Conservation (phyloP, 2,329 filamentous ascomycete species). For the Aspergillus clavatus region DNA sequence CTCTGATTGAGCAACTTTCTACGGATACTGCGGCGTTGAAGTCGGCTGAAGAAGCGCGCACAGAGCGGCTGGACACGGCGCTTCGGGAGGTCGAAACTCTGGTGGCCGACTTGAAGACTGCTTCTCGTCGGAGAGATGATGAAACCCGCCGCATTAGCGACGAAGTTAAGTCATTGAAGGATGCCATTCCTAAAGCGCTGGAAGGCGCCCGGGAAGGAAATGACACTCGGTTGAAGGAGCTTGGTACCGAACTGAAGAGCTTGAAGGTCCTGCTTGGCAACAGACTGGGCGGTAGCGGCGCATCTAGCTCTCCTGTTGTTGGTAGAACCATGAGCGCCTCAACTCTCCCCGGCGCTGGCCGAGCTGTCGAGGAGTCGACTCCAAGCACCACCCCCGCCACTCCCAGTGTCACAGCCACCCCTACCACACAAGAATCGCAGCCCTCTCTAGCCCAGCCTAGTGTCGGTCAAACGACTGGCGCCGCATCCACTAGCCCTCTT, state of each 20-base stretch:
- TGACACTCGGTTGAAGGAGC: constrained; percentile 74
- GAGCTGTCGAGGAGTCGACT: constrained; percentile 17
- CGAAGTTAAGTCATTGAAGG: constrained; percentile 76
- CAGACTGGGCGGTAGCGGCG: constrained; percentile 45
- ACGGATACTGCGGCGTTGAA: constrained; percentile 89
- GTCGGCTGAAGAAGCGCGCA: constrained; percentile 75
- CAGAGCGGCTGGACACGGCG: constrained; percentile 74
- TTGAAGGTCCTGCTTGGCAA: constrained; percentile 79
- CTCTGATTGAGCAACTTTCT: constrained; percentile 83
- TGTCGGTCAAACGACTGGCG: constrained; percentile 28
- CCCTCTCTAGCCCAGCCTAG: constrained; percentile 25
- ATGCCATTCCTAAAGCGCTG: constrained; percentile 81
- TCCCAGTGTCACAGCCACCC: constrained; percentile 25
- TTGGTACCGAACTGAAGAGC: constrained; percentile 83
- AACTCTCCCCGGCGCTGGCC: constrained; percentile 18
- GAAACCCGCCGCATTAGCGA: constrained; percentile 81
- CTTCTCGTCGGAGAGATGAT: constrained; percentile 76
- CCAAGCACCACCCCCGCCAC: constrained; percentile 17
- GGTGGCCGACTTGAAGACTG: constrained; percentile 72
- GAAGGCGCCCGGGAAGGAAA: constrained; percentile 80
- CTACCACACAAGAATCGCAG: constrained; percentile 26
- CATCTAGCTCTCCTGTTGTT: constrained; percentile 27
- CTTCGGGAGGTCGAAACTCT: constrained; percentile 80
- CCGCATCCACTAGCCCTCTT: constrained; percentile 44
- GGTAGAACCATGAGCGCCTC: constrained; percentile 28